Conservation (phyloP, 2,329 filamentous ascomycete species). For the Fusarium proliferatum region DNA sequence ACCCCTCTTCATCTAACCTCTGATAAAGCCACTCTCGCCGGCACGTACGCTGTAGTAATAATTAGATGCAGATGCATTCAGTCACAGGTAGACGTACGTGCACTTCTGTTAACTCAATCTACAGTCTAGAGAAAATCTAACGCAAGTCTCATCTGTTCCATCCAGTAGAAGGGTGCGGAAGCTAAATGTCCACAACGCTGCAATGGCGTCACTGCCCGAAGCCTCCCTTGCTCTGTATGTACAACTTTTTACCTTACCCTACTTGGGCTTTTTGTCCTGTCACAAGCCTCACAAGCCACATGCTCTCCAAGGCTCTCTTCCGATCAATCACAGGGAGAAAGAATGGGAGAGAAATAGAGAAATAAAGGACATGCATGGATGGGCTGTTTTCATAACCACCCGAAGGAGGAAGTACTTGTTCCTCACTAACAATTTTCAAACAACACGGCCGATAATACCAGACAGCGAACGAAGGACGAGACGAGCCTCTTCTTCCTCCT, state of each 20-base stretch:
- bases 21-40: constrained; percentile 23
- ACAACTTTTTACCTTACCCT: neutral
- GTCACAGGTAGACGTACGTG: neutral
- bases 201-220: constrained; percentile 18
- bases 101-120: constrained; percentile 4
- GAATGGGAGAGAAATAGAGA: neutral
- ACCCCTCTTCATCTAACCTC: constrained; percentile 13
- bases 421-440: constrained; percentile 45
- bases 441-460: neutral
- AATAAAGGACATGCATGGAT: neutral
- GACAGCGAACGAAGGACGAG: constrained; percentile 10
- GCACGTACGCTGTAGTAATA: neutral
- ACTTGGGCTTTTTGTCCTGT: constrained; percentile 4
- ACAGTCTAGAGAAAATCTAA: constrained; percentile 8
- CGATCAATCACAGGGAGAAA: constrained; percentile 9
- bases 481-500: constrained; percentile 24
- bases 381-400: constrained; percentile 30
- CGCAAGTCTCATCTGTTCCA: constrained; percentile 3
- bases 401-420: constrained; percentile 31
- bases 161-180: constrained; percentile 11
- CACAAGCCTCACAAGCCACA: constrained; percentile 38
- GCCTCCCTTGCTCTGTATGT: constrained; percentile 8
- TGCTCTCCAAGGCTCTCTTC: constrained; percentile 4
- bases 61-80: neutral
- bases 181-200: constrained; percentile 2